These are phyloP conservation scores for Candida oleophila DNA, from an alignment of 805 yeast species.

Conservation along the genomic window DNA sequence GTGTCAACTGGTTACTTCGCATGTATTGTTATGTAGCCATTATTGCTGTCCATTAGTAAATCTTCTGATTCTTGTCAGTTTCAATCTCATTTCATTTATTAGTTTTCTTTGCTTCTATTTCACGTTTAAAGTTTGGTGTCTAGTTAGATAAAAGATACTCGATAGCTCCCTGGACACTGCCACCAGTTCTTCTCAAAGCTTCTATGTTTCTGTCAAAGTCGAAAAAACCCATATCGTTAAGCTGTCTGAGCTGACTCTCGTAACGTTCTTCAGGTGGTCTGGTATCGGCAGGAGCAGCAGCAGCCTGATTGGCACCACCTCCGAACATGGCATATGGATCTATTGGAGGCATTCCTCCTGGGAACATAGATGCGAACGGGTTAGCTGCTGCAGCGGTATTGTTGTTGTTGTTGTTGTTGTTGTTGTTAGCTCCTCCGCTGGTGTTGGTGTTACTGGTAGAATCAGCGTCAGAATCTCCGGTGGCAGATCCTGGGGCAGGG, in stretches of 20 bases:
- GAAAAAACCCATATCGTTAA: conserved; percentile 62
- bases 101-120: not conserved
- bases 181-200: conserved; percentile 93
- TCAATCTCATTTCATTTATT: not conserved
- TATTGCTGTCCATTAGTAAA: too few relatives aligned
- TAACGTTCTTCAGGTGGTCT: conserved; percentile 48
- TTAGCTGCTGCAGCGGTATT: conserved; percentile 25
- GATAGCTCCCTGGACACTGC: conserved; percentile 95
- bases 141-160: conserved; percentile 62
- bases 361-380: conserved; percentile 40
- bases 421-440: conserved; percentile 7
- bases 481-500: conserved; percentile 33
- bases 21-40: too few relatives aligned
- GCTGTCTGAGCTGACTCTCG: conserved; percentile 42
- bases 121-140: not conserved
- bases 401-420: not conserved
- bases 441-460: conserved; percentile 23
- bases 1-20: too few relatives aligned
- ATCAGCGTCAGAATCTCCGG: conserved; percentile 16
- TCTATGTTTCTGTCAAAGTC: conserved; percentile 91
- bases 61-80: too few relatives aligned
- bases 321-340: conserved; percentile 55
- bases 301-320: conserved; percentile 22
- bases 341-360: conserved; percentile 34
- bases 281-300: conserved; percentile 35